phyloP scores from a whole-genome alignment of 2,329 filamentous ascomycete genomes.

The Stenocarpella maydis region DNA sequence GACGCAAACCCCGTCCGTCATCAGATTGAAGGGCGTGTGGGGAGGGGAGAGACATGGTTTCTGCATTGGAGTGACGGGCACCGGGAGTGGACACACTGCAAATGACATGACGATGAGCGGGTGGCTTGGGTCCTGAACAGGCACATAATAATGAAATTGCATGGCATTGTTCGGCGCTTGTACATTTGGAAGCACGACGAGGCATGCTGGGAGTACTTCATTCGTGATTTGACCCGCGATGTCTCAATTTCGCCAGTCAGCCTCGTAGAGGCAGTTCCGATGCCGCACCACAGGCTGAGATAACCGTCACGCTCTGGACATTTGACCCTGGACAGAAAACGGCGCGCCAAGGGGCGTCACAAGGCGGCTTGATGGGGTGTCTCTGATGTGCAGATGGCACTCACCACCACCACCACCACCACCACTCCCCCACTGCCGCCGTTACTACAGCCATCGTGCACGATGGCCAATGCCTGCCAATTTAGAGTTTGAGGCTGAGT shows the following conservation, averaged over 20 bases:
- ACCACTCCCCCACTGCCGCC: background rate
- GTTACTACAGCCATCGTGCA: background rate
- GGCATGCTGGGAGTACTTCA: background rate
- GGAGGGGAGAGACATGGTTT: background rate
- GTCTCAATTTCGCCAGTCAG: background rate
- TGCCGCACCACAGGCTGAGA: conserved; percentile 4
- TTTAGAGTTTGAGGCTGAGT: conserved; percentile 26
- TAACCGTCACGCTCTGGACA: background rate
- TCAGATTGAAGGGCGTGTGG: background rate
- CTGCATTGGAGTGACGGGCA: background rate
- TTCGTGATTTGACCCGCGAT: background rate
- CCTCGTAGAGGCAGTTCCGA: background rate
- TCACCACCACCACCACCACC: background rate
- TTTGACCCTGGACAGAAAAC: background rate
- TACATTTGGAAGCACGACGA: background rate
- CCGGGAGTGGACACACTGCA: background rate
- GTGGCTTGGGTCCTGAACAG: background rate
- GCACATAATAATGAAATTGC: conserved; percentile 5
- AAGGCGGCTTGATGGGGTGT: background rate
- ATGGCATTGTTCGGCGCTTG: background rate
- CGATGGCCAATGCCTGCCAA: background rate
- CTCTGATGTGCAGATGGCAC: conserved; percentile 12
- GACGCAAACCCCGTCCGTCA: background rate
- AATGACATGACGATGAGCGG: background rate
- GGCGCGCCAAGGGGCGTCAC: background rate